These are phyloP conservation scores for Zygoascus biomembranicola DNA, from an alignment of 805 yeast species.

Conservation along the genomic window DNA sequence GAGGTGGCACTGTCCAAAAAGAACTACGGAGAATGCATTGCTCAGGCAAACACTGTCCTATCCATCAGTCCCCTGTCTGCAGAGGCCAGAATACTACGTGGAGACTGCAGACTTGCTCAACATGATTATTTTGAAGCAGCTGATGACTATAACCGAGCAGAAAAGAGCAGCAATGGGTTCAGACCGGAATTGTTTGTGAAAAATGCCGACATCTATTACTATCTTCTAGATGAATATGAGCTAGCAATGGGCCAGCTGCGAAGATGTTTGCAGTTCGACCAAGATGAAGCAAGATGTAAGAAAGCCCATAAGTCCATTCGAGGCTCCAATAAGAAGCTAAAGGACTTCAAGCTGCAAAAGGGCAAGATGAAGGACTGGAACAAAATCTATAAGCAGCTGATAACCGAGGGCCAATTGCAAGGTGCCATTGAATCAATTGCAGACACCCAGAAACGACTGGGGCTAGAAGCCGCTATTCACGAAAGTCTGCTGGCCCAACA, in stretches of 20 bases:
- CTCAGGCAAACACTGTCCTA: slow-evolving; percentile 22
- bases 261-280: slow-evolving; percentile 69
- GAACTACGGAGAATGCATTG: slow-evolving; percentile 19
- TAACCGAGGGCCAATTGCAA: slow-evolving; percentile 7
- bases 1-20: slow-evolving; percentile 7
- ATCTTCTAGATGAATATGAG: slow-evolving; percentile 45
- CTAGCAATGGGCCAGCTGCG: slow-evolving; percentile 45
- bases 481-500: slow-evolving; percentile 19
- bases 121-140: slow-evolving; percentile 28
- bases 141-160: slow-evolving; percentile 27
- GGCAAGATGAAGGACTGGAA: slow-evolving; percentile 8
- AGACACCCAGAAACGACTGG: neutral
- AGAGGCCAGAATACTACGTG: slow-evolving; percentile 24
- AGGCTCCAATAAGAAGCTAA: slow-evolving; percentile 20
- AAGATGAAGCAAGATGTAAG: slow-evolving; percentile 59
- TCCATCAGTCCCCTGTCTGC: slow-evolving; percentile 21
- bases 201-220: slow-evolving; percentile 36
- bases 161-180: slow-evolving; percentile 11
- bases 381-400: slow-evolving; percentile 8
- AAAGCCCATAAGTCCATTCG: slow-evolving; percentile 25
- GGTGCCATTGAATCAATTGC: neutral
- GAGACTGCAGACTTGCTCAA: slow-evolving; percentile 24
- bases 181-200: slow-evolving; percentile 21
- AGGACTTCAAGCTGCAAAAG: slow-evolving; percentile 8
- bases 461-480: neutral